These are phyloP conservation scores for Pseudogymnoascus sp. DNA, from an alignment of 2,329 filamentous ascomycete species.

Conservation along the genomic window DNA sequence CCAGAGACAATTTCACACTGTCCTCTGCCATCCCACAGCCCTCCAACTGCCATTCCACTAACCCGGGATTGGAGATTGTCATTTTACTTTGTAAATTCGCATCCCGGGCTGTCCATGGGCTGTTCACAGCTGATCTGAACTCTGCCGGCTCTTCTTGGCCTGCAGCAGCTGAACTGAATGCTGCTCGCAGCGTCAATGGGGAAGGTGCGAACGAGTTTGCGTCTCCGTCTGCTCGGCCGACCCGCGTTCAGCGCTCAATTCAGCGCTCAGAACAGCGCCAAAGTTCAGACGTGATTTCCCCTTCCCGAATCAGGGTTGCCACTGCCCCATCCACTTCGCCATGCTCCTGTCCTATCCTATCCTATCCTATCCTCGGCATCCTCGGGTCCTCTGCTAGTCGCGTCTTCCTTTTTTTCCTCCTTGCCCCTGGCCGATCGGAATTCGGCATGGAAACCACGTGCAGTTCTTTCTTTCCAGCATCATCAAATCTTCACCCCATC, in stretches of 20 bases:
- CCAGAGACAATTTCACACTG: neutral
- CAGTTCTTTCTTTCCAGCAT: neutral
- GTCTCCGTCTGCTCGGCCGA: neutral
- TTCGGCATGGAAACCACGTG: neutral
- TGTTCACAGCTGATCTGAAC: neutral
- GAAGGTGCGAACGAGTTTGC: neutral
- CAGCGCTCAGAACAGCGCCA: neutral
- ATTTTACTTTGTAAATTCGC: constrained; percentile 1
- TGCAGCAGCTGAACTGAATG: neutral
- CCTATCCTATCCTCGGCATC: neutral
- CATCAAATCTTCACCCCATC: neutral
- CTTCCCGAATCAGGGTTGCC: neutral
- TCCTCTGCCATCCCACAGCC: no score
- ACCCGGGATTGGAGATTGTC: constrained; percentile 2
- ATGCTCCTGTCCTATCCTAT: neutral
- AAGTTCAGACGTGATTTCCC: neutral
- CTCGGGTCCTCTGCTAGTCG: neutral
- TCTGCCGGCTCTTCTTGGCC: neutral
- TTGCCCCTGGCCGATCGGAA: neutral
- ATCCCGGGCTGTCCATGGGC: neutral
- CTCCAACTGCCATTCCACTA: neutral
- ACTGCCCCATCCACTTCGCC: neutral
- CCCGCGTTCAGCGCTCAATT: neutral
- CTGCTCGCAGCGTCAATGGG: neutral
- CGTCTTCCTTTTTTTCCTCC: neutral